phyloP scores from a whole-genome alignment of 345 rosid genomes.

The Carallia brachiata region DNA sequence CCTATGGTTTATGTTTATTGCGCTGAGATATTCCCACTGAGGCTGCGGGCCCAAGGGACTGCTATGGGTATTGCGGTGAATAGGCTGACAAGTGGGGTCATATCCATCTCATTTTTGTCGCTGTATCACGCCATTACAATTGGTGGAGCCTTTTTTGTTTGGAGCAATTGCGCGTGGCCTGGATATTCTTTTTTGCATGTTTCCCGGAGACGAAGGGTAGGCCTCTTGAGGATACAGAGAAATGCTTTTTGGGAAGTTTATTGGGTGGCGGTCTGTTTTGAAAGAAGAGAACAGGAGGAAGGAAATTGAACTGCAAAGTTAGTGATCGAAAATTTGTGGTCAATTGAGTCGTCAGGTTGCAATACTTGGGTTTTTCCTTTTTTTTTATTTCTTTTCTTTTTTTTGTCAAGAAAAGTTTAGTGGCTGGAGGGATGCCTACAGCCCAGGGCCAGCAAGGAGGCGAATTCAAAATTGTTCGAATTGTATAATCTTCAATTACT shows the following conservation, averaged over 20 bases:
- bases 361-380: too few species aligned
- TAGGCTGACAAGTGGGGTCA: conserved; percentile 65
- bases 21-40: conserved; percentile 82
- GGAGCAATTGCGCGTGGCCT: conserved; percentile 47
- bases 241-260: conserved; percentile 48
- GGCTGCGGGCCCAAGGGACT: conserved; percentile 76
- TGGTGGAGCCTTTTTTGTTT: conserved; percentile 76
- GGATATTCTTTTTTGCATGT: conserved; percentile 51
- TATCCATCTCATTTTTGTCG: conserved; percentile 53
- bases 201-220: conserved; percentile 77
- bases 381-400: too few species aligned
- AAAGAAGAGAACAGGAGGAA: conserved; percentile 10
- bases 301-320: not conserved
- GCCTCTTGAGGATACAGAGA: conserved; percentile 73
- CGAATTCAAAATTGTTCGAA: not conserved
- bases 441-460: too few species aligned
- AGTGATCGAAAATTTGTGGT: too few species aligned
- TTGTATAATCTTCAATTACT: not conserved
- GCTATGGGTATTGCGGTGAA: conserved; percentile 65
- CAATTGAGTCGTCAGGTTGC: not conserved
- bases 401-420: too few species aligned
- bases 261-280: conserved; percentile 40
- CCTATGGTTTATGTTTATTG: conserved; percentile 81
- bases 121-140: conserved; percentile 51
- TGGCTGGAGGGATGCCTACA: too few species aligned